Evolutionary conservation across 768 basidiomycete genomes (phyloP).

Genomic region (Strobilomyces echinocephalus): DNA sequence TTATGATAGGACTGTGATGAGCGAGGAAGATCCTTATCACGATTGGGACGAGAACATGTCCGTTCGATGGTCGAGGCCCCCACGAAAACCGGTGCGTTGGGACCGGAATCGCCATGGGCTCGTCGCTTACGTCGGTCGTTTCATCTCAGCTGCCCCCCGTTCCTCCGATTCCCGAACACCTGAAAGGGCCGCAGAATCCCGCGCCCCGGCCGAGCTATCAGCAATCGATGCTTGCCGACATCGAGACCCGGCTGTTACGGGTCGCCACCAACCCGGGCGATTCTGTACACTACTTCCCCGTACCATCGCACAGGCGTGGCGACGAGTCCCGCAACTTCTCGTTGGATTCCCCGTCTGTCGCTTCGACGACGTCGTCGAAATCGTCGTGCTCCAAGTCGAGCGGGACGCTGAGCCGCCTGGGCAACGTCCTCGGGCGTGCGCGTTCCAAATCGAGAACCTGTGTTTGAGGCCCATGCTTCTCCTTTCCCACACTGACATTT

Average conservation of each 20-base stretch:
- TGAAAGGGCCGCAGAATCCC: conserved; percentile 11
- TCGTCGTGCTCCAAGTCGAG: conserved; percentile 18
- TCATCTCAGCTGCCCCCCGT: conserved; percentile 21
- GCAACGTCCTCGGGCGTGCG: conserved; percentile 18
- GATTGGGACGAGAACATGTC: conserved; percentile 35
- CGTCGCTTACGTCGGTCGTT: conserved; percentile 1
- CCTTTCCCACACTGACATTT: conserved; percentile 4
- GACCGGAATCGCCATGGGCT: not conserved
- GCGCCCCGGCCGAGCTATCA: conserved; percentile 26
- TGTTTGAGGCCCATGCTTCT: not conserved
- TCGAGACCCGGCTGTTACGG: conserved; percentile 28
- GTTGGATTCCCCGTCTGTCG: conserved; percentile 27
- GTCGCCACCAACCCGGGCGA: conserved; percentile 24
- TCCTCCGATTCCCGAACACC: conserved; percentile 26
- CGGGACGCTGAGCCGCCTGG: conserved; percentile 17
- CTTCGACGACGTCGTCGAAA: conserved; percentile 19
- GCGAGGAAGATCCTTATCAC: conserved; percentile 32
- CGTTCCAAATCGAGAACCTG: conserved; percentile 21
- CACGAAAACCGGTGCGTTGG: conserved; percentile 22
- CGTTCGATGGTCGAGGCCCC: conserved; percentile 11
- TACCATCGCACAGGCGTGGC: conserved; percentile 30
- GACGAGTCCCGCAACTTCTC: conserved; percentile 26
- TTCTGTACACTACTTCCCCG: conserved; percentile 33
- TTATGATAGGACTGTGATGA: conserved; percentile 33
- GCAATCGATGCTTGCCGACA: conserved; percentile 28